Evolutionary conservation across 768 basidiomycete species (phyloP).

Genomic region (Tricholoma sp.): DNA sequence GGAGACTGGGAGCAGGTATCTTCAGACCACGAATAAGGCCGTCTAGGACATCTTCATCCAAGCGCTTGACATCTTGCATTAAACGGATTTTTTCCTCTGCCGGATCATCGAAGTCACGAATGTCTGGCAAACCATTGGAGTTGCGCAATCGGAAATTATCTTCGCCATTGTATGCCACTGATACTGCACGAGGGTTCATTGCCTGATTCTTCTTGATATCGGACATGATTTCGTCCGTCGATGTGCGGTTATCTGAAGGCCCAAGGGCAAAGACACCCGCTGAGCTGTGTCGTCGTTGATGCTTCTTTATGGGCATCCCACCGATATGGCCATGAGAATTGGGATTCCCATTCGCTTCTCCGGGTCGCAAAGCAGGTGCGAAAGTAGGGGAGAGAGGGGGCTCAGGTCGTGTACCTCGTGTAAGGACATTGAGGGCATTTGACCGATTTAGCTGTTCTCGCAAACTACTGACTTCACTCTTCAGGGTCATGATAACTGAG

Average conservation of each 20-base stretch:
- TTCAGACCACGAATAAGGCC: constrained; percentile 89
- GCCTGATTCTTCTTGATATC: constrained; percentile 68
- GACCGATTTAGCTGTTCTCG: constrained; percentile 95
- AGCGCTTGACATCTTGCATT: constrained; percentile 82
- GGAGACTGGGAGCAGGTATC: constrained; percentile 85
- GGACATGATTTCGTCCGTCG: constrained; percentile 74
- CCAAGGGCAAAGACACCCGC: constrained; percentile 69
- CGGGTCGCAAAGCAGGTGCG: constrained; percentile 66
- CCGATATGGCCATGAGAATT: constrained; percentile 26
- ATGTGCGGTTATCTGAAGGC: constrained; percentile 61
- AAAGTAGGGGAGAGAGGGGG: constrained; percentile 84
- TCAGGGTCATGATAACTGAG: constrained; percentile 82
- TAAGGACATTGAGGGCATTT: constrained; percentile 87
- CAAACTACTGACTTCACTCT: constrained; percentile 86
- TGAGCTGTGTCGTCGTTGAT: constrained; percentile 83
- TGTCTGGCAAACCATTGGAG: constrained; percentile 62
- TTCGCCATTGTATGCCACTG: constrained; percentile 83
- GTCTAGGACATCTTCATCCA: constrained; percentile 92
- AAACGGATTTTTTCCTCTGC: constrained; percentile 93
- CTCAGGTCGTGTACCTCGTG: constrained; percentile 64
- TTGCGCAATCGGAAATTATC: constrained; percentile 63
- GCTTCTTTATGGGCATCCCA: constrained; percentile 38
- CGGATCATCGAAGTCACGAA: constrained; percentile 78
- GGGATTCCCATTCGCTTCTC: constrained; percentile 40
- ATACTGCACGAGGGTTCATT: constrained; percentile 77